These are phyloP conservation scores for Rhodomyrtus tomentosa DNA, from an alignment of 345 rosid genomes.

Conservation along the genomic window DNA sequence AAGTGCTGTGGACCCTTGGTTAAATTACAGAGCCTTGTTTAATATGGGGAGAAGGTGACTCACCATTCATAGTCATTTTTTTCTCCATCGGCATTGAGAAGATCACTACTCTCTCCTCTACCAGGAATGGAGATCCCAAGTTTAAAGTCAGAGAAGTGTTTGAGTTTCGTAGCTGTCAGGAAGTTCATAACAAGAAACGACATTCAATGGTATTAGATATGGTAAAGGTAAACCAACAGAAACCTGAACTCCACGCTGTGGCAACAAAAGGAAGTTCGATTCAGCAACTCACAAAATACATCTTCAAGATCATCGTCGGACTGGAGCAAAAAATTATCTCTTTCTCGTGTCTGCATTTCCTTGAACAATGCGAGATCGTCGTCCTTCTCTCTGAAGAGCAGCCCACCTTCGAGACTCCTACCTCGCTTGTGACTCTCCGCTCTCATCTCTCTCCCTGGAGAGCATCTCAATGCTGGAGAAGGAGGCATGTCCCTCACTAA, in stretches of 20 bases:
- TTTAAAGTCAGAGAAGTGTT: slow-evolving; percentile 67
- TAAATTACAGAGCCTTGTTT: neutral
- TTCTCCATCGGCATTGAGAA: slow-evolving; percentile 76
- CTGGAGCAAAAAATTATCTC: slow-evolving; percentile 76
- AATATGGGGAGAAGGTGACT: slow-evolving; percentile 8
- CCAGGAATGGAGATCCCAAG: slow-evolving; percentile 62
- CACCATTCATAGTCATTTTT: slow-evolving; percentile 98
- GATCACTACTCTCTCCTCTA: slow-evolving; percentile 81
- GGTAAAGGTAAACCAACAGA: neutral
- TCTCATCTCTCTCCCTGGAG: slow-evolving; percentile 62
- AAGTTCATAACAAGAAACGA: neutral
- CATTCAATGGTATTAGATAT: neutral
- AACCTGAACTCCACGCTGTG: neutral
- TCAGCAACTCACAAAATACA: slow-evolving; percentile 52
- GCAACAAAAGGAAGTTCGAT: neutral
- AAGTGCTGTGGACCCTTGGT: neutral
- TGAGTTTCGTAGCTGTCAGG: slow-evolving; percentile 62
- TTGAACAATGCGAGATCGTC: slow-evolving; percentile 86
- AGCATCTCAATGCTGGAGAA: slow-evolving; percentile 69
- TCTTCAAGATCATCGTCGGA: slow-evolving; percentile 74
- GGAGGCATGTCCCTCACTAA: slow-evolving; percentile 56
- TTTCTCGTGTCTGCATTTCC: slow-evolving; percentile 83
- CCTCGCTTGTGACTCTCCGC: slow-evolving; percentile 62
- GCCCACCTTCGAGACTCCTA: slow-evolving; percentile 59
- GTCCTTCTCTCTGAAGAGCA: slow-evolving; percentile 55